A percentile compares a stretch with the other conserved stretches of the same genome.
phyloP scores from a whole-genome alignment of 805 yeast genomes.

The Candida sphagnicola region DNA sequence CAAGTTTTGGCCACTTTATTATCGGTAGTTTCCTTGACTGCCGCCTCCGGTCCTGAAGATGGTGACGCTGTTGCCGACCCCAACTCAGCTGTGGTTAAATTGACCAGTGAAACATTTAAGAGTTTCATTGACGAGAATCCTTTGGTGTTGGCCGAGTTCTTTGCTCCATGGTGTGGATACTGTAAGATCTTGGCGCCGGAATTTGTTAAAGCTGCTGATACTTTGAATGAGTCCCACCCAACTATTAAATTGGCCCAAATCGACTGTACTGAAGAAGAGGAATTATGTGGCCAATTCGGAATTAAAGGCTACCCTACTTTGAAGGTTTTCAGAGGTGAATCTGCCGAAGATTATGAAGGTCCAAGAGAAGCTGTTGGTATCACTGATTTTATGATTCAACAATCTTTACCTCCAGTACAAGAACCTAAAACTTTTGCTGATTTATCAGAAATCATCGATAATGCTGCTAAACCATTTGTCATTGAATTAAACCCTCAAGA shows the following conservation, averaged over 20 bases:
- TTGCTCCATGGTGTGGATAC: slow-evolving; percentile 98
- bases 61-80: slow-evolving; percentile 72
- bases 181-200: slow-evolving; percentile 87
- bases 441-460: slow-evolving; percentile 47
- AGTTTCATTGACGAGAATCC: slow-evolving; percentile 67
- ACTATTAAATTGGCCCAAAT: slow-evolving; percentile 74
- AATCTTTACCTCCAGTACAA: slow-evolving; percentile 68
- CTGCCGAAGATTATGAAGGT: slow-evolving; percentile 70
- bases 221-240: slow-evolving; percentile 47
- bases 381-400: slow-evolving; percentile 72
- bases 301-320: slow-evolving; percentile 83
- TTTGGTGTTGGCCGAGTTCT: slow-evolving; percentile 80
- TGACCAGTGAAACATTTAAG: slow-evolving; percentile 63
- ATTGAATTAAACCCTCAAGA: slow-evolving; percentile 42
- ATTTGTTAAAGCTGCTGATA: slow-evolving; percentile 67
- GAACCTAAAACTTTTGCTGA: slow-evolving; percentile 41
- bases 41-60: slow-evolving; percentile 37
- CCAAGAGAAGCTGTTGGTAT: slow-evolving; percentile 81
- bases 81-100: slow-evolving; percentile 82
- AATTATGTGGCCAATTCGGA: slow-evolving; percentile 62
- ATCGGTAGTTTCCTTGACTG: slow-evolving; percentile 28
- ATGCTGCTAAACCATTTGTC: slow-evolving; percentile 50
- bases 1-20: slow-evolving; percentile 33
- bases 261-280: slow-evolving; percentile 78
- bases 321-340: slow-evolving; percentile 60